Evolutionary conservation across 106 monocot species (phyloP).

Genomic region (Apostasia ramifera): DNA sequence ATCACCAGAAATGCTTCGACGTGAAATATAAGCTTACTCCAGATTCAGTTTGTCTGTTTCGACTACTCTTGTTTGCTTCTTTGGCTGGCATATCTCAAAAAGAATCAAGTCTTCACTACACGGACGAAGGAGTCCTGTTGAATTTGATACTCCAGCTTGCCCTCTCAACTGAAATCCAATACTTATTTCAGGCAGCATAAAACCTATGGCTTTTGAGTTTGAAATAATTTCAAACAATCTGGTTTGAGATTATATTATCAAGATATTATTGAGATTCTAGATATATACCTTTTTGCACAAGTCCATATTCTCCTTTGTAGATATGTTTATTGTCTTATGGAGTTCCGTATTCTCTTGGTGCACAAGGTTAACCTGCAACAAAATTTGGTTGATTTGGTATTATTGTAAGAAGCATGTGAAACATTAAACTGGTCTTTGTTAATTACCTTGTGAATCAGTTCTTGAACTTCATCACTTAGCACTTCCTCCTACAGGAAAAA

Average conservation of each 20-base stretch:
- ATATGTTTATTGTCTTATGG: slow-evolving; percentile 15
- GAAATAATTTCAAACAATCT: not conserved
- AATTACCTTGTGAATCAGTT: slow-evolving; percentile 43
- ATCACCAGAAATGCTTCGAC: not conserved
- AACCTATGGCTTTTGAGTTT: not conserved
- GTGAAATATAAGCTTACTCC: slow-evolving; percentile 18
- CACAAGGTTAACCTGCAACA: slow-evolving; percentile 21
- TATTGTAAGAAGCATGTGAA: not conserved
- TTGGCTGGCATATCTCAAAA: slow-evolving; percentile 47
- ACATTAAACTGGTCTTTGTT: not conserved
- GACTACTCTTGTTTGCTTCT: slow-evolving; percentile 20
- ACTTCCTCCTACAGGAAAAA: slow-evolving; percentile 33
- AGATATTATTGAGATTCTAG: not conserved
- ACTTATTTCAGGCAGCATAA: not conserved
- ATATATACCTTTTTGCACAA: slow-evolving; percentile 17
- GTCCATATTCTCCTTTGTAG: slow-evolving; percentile 25
- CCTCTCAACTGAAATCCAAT: slow-evolving; percentile 27
- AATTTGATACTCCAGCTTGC: slow-evolving; percentile 7
- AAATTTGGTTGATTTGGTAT: not conserved
- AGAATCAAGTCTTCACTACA: slow-evolving; percentile 18
- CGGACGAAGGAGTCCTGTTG: not conserved
- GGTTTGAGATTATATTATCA: not conserved
- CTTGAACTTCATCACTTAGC: slow-evolving; percentile 45
- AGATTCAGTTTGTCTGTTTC: slow-evolving; percentile 22
- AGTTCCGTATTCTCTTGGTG: slow-evolving; percentile 30